Evolutionary conservation across 164 flowering plant species (phyloP).

Genomic region (Vitis cinerea): DNA sequence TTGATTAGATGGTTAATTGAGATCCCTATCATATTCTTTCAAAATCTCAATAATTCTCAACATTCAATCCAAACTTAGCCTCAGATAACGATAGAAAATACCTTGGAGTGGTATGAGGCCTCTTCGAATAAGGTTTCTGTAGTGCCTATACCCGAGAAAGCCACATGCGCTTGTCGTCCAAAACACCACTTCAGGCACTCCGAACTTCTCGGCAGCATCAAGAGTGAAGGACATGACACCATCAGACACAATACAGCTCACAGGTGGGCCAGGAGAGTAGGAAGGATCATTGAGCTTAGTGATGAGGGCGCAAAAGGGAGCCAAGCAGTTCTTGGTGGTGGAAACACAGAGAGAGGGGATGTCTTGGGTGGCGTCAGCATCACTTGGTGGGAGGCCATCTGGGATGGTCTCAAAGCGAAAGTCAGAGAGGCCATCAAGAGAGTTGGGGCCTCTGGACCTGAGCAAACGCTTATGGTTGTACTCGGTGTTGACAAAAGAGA

Average conservation of each 20-base stretch:
- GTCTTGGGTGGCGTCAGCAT: conserved; percentile 45
- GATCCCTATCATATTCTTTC: too few relatives aligned
- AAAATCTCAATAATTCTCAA: too few relatives aligned
- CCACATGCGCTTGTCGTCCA: conserved; percentile 61
- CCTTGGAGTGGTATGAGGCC: conserved; percentile 54
- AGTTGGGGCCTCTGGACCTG: conserved; percentile 33
- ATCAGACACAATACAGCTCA: conserved; percentile 47
- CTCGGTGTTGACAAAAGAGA: conserved; percentile 41
- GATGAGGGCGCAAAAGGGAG: conserved; percentile 32
- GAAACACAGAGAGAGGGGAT: conserved; percentile 37
- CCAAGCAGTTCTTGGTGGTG: conserved; percentile 20
- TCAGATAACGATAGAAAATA: background rate
- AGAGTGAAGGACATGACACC: conserved; percentile 47
- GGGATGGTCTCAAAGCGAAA: conserved; percentile 49
- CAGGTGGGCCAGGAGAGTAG: conserved; percentile 25
- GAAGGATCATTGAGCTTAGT: conserved; percentile 18
- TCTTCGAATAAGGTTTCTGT: conserved; percentile 20
- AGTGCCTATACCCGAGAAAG: conserved; percentile 37
- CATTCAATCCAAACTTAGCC: too few relatives aligned
- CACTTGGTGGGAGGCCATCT: conserved; percentile 46
- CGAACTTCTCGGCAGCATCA: conserved; percentile 40
- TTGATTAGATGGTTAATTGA: too few relatives aligned
- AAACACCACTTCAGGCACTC: conserved; percentile 37
- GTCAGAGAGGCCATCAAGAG: conserved; percentile 26
- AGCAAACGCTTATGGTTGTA: conserved; percentile 39